phyloP scores from a whole-genome alignment of 805 yeast genomes.

The Schwanniomyces yamadae region DNA sequence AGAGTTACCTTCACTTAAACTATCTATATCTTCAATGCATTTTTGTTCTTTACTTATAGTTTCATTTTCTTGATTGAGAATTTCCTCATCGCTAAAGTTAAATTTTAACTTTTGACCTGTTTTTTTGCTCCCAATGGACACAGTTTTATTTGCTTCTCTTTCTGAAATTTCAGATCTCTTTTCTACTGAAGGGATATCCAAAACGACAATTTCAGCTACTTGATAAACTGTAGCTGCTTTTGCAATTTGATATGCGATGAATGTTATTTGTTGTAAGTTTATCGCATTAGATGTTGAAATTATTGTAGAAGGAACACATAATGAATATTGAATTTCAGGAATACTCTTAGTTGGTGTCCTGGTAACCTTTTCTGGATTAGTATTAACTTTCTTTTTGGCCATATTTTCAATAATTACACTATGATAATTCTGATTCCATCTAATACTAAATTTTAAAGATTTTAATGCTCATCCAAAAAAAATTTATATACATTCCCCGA shows the following conservation, averaged over 20 bases:
- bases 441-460: neutral
- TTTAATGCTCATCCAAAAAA: slow-evolving; percentile 1
- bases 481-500: neutral
- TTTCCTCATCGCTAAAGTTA: slow-evolving; percentile 29
- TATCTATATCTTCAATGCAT: slow-evolving; percentile 1
- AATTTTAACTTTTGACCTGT: slow-evolving; percentile 33
- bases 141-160: slow-evolving; percentile 21
- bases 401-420: slow-evolving; percentile 5
- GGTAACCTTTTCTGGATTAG: slow-evolving; percentile 17
- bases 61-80: slow-evolving; percentile 14
- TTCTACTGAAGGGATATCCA: slow-evolving; percentile 47
- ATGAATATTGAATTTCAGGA: slow-evolving; percentile 40
- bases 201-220: slow-evolving; percentile 71
- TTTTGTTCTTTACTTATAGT: slow-evolving; percentile 16
- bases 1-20: slow-evolving; percentile 30
- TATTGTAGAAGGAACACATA: slow-evolving; percentile 74
- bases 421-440: neutral
- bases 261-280: slow-evolving; percentile 72
- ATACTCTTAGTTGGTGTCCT: slow-evolving; percentile 29
- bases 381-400: slow-evolving; percentile 26
- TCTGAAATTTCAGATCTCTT: slow-evolving; percentile 14
- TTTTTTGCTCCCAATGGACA: slow-evolving; percentile 20
- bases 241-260: slow-evolving; percentile 74
- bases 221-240: slow-evolving; percentile 67
- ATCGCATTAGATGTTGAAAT: slow-evolving; percentile 54